Evolutionary conservation across 768 basidiomycete species (phyloP).

Genomic region (Rhodotorula kratochvilovae): DNA sequence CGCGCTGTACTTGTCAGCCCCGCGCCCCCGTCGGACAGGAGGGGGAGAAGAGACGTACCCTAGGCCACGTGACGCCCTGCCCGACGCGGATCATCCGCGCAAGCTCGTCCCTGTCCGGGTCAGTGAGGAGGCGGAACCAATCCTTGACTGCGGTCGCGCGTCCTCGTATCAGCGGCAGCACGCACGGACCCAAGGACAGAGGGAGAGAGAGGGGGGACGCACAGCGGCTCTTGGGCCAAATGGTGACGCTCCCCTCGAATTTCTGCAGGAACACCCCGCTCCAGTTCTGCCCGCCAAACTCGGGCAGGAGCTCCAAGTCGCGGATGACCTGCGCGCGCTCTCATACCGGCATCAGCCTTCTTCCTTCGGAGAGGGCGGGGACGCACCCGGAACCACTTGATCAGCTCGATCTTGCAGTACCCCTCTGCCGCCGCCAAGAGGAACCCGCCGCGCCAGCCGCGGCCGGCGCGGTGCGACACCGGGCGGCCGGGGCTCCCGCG

Average conservation of each 20-base stretch:
- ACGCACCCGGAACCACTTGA: constrained; percentile 27
- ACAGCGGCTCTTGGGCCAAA: constrained; percentile 44
- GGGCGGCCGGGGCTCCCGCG: constrained; percentile 83
- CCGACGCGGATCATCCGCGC: constrained; percentile 82
- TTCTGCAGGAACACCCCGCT: constrained; percentile 91
- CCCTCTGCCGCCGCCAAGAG: constrained; percentile 41
- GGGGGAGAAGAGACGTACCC: constrained; percentile 53
- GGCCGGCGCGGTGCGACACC: constrained; percentile 87
- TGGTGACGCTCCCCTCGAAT: constrained; percentile 55
- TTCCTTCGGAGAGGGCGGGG: background rate
- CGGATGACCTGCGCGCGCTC: constrained; percentile 65
- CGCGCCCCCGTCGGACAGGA: background rate
- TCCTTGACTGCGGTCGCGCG: constrained; percentile 62
- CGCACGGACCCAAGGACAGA: background rate
- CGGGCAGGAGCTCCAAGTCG: constrained; percentile 91
- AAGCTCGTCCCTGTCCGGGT: constrained; percentile 56
- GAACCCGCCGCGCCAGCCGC: constrained; percentile 75
- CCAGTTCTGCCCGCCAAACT: constrained; percentile 90
- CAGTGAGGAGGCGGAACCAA: constrained; percentile 62
- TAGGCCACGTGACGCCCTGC: constrained; percentile 91
- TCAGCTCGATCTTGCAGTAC: constrained; percentile 72
- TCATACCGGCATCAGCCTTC: no score
- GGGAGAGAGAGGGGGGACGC: background rate
- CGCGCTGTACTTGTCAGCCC: accelerated
- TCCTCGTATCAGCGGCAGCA: background rate